These are phyloP conservation scores for Chytriomyces sp. DNA, from an alignment of 192 early-diverging fungal species.

Conservation along the genomic window DNA sequence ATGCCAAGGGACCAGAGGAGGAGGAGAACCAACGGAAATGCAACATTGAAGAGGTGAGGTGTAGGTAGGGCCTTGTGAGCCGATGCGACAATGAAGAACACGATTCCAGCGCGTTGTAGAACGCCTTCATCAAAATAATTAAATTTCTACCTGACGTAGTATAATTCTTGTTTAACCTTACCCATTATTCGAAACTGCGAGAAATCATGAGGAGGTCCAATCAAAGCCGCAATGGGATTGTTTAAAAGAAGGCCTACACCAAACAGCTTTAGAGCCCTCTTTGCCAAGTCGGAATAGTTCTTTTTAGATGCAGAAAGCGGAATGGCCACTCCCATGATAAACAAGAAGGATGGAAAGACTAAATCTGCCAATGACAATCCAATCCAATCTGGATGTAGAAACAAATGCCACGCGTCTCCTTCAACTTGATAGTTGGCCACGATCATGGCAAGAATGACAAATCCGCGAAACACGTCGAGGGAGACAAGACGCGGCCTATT, in stretches of 20 bases:
- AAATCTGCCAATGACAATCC: conserved; percentile 51
- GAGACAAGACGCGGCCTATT: conserved; percentile 34
- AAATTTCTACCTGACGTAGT: too few species aligned
- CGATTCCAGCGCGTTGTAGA: conserved; percentile 25
- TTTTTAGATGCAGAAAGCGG: not conserved
- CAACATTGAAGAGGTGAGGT: conserved; percentile 4
- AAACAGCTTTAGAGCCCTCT: conserved; percentile 15
- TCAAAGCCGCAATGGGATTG: conserved; percentile 20
- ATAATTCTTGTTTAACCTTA: too few species aligned
- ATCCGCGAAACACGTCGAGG: conserved; percentile 50
- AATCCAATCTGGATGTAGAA: conserved; percentile 49
- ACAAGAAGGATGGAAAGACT: conserved; percentile 61
- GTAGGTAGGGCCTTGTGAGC: conserved; percentile 10
- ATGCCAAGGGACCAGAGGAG: not conserved
- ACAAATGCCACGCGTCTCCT: conserved; percentile 30
- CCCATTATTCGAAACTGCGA: not conserved
- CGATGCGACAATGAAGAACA: conserved; percentile 15
- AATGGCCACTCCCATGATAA: conserved; percentile 48
- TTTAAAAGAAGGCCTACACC: conserved; percentile 29
- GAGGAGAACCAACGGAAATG: conserved; percentile 13
- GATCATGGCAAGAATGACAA: conserved; percentile 53
- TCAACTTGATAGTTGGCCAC: conserved; percentile 54
- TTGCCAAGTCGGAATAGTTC: not conserved
- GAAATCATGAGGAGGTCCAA: not conserved
- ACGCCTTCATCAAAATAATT: conserved; percentile 20